phyloP scores from a whole-genome alignment of 179 eudicot species.

The Gypsophila paniculata region DNA sequence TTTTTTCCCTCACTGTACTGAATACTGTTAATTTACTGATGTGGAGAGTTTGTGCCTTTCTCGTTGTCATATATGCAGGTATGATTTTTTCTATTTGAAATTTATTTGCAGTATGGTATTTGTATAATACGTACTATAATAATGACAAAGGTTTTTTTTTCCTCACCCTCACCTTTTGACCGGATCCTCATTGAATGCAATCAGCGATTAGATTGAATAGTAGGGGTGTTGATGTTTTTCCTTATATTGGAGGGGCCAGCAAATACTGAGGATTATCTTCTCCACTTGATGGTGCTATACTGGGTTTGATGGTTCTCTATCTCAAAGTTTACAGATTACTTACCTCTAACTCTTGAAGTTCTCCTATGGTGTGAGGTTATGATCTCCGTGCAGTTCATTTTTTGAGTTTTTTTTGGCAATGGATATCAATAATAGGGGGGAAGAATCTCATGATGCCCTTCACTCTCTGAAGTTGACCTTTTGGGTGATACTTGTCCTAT shows the following conservation, averaged over 20 bases:
- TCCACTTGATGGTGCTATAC: neutral
- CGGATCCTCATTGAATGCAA: neutral
- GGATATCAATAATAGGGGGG: neutral
- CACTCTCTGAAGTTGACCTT: neutral
- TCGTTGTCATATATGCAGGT: neutral
- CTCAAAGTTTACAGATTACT: neutral
- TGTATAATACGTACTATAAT: neutral
- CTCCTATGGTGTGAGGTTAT: slow-evolving; percentile 1
- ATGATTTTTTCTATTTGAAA: no score
- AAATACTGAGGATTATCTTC: neutral
- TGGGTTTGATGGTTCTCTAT: neutral
- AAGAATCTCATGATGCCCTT: neutral
- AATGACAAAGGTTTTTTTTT: neutral
- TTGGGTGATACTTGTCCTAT: neutral
- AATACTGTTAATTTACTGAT: neutral
- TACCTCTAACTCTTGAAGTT: neutral
- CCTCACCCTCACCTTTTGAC: neutral
- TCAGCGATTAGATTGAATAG: neutral
- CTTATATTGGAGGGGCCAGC: neutral
- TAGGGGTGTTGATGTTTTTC: neutral
- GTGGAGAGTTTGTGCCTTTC: neutral
- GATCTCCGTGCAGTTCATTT: neutral
- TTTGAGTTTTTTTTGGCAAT: neutral
- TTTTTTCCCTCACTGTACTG: neutral
- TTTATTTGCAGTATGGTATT: neutral